Percentiles rank a stretch among this genome's conserved stretches.
Evolutionary conservation across 208 protist species (phyloP).

Genomic region (Crithidia fasciculata): DNA sequence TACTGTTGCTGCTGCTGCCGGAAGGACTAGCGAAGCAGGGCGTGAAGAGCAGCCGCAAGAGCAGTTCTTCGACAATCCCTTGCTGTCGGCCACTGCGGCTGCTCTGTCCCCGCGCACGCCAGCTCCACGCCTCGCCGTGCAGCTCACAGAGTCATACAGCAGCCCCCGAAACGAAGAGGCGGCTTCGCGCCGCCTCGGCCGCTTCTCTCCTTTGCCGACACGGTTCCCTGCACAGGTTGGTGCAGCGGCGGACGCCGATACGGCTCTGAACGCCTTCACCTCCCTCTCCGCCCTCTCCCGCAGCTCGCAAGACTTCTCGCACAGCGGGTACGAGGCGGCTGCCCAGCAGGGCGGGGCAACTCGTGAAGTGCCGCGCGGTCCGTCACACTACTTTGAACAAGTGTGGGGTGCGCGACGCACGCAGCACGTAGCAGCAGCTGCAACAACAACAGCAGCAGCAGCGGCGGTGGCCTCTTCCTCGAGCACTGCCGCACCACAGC

Average conservation of each 20-base stretch:
- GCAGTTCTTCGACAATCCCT: slow-evolving; percentile 2
- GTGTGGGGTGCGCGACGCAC: background rate
- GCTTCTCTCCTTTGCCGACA: too few relatives aligned
- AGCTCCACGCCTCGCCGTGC: background rate
- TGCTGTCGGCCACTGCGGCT: background rate
- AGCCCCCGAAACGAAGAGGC: background rate
- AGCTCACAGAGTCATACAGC: background rate
- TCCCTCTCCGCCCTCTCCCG: slow-evolving; percentile 8
- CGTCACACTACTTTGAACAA: slow-evolving; percentile 4
- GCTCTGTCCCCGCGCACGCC: slow-evolving; percentile 9
- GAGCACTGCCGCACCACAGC: background rate
- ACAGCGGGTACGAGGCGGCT: background rate
- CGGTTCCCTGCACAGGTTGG: too few relatives aligned
- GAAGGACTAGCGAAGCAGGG: too few relatives aligned
- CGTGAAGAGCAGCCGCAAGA: background rate
- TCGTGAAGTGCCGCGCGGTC: background rate
- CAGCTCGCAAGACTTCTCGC: background rate
- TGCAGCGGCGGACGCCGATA: too few relatives aligned
- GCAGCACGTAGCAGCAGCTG: background rate
- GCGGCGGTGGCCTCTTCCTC: background rate
- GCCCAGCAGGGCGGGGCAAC: background rate
- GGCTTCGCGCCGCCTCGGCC: background rate
- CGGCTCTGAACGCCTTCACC: background rate
- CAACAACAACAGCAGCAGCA: too few relatives aligned
- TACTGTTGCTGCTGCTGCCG: too few relatives aligned